Evolutionary conservation across 495 filamentous ascomycete genomes (phyloP), one percentile per base, ranked within the genome.

Genomic region (Lasiosphaeria hispida): DNA sequence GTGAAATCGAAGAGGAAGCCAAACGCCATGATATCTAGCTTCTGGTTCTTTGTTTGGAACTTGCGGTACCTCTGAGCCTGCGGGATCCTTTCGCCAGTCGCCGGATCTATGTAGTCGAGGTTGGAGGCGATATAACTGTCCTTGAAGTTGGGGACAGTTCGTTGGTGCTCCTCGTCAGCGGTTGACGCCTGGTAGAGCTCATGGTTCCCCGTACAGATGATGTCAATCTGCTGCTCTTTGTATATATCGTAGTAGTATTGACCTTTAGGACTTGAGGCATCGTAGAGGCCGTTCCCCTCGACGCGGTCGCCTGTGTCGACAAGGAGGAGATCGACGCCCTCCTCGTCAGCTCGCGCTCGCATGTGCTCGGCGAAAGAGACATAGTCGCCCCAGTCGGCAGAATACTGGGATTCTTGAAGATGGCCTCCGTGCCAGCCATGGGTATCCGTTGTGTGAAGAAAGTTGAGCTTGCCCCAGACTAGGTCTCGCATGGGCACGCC

Each of bases 381-480:
- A 72, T 97, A 98, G 75, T 98, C 94, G 37, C 94, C 94, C 89
- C 94, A 97, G 69, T 97, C 94, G 38, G 91, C 95, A 13, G 91
- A 92, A 70, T 90, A 98, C 23, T 91, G 91, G 1, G 91, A 88
- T 85, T 98, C 94, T 74, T 90, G 87, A 7, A 97, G 75, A 80
- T 98, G 94, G 19, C 94, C 94, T 8, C 83, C 92, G 63, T 93
- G 85, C 94, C 94, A 98, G 63, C 95, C 92, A 77, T 98, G 94
- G 15, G 88, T 93, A 74, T 96, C 89, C 15, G 92, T 96, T 0
- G 92, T 96, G 64, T 96, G 90, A 13, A 98, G 77, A 72, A 98
- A 92, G 75, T 97, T 97, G 55, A 97, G 79, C 67, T 93, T 87
- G 17, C 89, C 92, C 91, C 94, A 96, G 63, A 83, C 81, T 17